Conservation (phyloP, 2,329 filamentous ascomycete species). For the Aspergillus thermomutatus region DNA sequence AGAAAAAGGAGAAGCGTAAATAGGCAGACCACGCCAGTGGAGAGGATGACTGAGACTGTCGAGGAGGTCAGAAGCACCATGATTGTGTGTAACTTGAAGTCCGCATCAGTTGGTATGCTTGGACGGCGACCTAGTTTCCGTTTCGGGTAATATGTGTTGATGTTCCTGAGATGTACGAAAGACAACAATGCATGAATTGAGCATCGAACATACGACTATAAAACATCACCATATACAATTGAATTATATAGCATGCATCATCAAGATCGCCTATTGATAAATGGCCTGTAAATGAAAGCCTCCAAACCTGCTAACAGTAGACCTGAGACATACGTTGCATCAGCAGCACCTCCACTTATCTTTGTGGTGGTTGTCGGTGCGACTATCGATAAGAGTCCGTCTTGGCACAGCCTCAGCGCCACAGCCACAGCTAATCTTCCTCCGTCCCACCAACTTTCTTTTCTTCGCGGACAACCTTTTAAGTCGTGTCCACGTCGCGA, state of each 20-base stretch:
- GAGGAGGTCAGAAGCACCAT: constrained; percentile 48
- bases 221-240: background rate
- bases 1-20: constrained; percentile 83
- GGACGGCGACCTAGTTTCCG: background rate
- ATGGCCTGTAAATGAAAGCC: background rate
- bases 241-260: background rate
- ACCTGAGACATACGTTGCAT: background rate
- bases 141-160: background rate
- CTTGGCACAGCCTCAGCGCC: constrained; percentile 17
- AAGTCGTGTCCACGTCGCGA: constrained; percentile 1
- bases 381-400: constrained; percentile 38
- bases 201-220: background rate
- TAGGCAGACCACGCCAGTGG: constrained; percentile 57
- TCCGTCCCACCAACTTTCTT: constrained; percentile 3
- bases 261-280: background rate
- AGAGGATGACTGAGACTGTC: constrained; percentile 43
- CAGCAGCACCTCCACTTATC: constrained; percentile 16
- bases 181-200: background rate
- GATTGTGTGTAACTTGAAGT: constrained; percentile 9
- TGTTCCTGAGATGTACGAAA: background rate
- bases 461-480: background rate
- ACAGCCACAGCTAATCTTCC: constrained; percentile 4
- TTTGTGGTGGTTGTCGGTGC: constrained; percentile 27
- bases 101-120: constrained; percentile 2
- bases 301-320: background rate